Evolutionary conservation across 306 rosid species (phyloP), one percentile per base, ranked within the genome.

Genomic region (Casuarina equisetifolia): DNA sequence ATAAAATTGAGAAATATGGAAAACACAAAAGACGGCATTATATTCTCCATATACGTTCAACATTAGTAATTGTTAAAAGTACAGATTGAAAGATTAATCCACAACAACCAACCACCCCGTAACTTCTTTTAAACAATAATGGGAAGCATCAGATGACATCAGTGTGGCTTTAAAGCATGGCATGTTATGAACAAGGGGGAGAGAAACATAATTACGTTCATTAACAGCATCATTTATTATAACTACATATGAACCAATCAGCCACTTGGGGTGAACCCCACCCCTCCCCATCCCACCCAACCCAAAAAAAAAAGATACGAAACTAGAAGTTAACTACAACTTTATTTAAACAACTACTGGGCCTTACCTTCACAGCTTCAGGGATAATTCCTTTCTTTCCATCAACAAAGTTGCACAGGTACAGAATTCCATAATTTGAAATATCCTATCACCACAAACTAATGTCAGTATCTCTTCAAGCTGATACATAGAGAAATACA

Each of bases 341-440:
- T 16, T 71, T 45, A 74, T 68, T 15, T 11, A 63, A 45, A 48
- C 52, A 79, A 59, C 25, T 57, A 73, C 58, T 53, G 66, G 58
- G 45, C 50, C 88, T 32, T 58, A 96, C 99, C 97, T 86, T 89
- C 54, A 83, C 73, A 69, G 20, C 20, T 70, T 85, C 89, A 8
- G 98, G 93, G 91, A 79, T 77, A 84, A 78, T 82, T 71, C 63
- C 76, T 48, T 78, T 8, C 75, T 85, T 86, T 67, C 93, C 94
- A 73, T 84, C 74, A 61, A 92, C 91, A 45, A 86, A 76, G 78
- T 83, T 82, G 53, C 91, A 82, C 78, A 96, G 89, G 84, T 85
- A 91, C 35, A 79, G 13, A 66, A 91, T 83, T 80, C 98, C 98
- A 76, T 53, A 25, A 85, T 87, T 91, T 76, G 97, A 88, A 68